phyloP scores from a whole-genome alignment of 2,329 filamentous ascomycete species.

The Epicoccum nigrum region DNA sequence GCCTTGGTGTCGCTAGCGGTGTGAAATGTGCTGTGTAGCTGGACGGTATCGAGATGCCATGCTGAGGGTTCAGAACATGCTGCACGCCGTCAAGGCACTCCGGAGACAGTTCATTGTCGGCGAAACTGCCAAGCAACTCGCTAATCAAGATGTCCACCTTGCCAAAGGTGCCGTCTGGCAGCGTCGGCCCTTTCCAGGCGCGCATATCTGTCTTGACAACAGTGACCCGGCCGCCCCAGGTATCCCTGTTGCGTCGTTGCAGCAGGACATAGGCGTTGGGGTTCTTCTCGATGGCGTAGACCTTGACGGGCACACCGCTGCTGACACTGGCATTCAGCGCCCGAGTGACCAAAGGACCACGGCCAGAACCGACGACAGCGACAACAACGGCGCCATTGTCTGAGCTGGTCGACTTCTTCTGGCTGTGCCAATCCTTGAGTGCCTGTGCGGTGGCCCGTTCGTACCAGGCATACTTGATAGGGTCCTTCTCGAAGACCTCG shows the following conservation, averaged over 20 bases:
- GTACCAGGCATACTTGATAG: slow-evolving; percentile 97
- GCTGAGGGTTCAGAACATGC: slow-evolving; percentile 76
- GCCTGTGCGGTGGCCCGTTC: slow-evolving; percentile 83
- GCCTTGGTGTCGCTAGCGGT: slow-evolving; percentile 86
- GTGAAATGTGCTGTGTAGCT: slow-evolving; percentile 93
- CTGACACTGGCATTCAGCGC: slow-evolving; percentile 79
- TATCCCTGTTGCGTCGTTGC: slow-evolving; percentile 78
- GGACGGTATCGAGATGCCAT: slow-evolving; percentile 91
- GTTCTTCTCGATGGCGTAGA: slow-evolving; percentile 98
- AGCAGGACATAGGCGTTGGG: slow-evolving; percentile 95
- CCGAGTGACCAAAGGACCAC: slow-evolving; percentile 88
- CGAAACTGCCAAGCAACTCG: slow-evolving; percentile 92
- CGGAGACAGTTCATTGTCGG: slow-evolving; percentile 94
- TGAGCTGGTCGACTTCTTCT: slow-evolving; percentile 76
- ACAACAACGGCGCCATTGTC: slow-evolving; percentile 76
- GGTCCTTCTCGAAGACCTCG: slow-evolving; percentile 97
- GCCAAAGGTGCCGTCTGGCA: slow-evolving; percentile 60
- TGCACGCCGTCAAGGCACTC: slow-evolving; percentile 97
- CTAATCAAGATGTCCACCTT: slow-evolving; percentile 93
- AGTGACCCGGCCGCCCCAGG: slow-evolving; percentile 81
- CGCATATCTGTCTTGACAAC: slow-evolving; percentile 98
- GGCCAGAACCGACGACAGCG: slow-evolving; percentile 90
- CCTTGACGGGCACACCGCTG: slow-evolving; percentile 77
- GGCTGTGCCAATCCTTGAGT: slow-evolving; percentile 75
- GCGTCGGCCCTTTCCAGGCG: slow-evolving; percentile 83